A percentile compares a stretch with the other conserved stretches of the same genome.
These are phyloP conservation scores for Fusarium sp. DNA, from an alignment of 2,329 filamentous ascomycete genomes.

Conservation along the genomic window DNA sequence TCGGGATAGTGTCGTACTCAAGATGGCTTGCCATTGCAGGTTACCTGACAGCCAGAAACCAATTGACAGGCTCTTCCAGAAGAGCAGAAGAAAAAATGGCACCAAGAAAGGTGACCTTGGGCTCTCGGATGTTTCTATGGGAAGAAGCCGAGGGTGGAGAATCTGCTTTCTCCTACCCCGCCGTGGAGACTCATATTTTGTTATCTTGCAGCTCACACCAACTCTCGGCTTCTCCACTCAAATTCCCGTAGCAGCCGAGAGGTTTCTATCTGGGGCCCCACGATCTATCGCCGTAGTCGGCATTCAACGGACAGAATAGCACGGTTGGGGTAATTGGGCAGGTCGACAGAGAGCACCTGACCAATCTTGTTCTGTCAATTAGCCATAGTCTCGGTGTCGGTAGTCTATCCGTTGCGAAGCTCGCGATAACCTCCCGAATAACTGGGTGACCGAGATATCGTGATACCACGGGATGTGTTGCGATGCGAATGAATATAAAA, in stretches of 20 bases:
- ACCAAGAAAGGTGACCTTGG: not conserved
- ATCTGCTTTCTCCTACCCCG: not conserved
- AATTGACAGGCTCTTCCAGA: not conserved
- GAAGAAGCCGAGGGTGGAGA: not conserved
- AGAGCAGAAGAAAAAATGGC: not conserved
- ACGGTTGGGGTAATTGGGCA: not conserved
- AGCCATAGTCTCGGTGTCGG: not conserved
- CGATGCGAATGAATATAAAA: constrained; percentile 6
- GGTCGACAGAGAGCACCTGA: not conserved
- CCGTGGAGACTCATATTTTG: not conserved
- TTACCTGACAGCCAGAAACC: not conserved
- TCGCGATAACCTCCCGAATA: not conserved
- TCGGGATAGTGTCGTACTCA: no score
- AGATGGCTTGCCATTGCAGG: not conserved
- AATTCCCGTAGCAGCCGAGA: not conserved
- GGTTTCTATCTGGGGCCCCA: not conserved
- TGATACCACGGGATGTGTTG: not conserved
- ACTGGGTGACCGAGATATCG: not conserved
- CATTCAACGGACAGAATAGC: not conserved
- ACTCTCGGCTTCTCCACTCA: constrained; percentile 2
- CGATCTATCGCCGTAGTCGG: not conserved
- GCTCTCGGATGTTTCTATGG: not conserved
- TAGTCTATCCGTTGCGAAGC: not conserved
- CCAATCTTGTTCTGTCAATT: not conserved
- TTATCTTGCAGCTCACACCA: no score